Evolutionary conservation across 768 basidiomycete genomes (phyloP), one percentile per base, ranked within the genome.

Genomic region (Pleurotus ostreatus): DNA sequence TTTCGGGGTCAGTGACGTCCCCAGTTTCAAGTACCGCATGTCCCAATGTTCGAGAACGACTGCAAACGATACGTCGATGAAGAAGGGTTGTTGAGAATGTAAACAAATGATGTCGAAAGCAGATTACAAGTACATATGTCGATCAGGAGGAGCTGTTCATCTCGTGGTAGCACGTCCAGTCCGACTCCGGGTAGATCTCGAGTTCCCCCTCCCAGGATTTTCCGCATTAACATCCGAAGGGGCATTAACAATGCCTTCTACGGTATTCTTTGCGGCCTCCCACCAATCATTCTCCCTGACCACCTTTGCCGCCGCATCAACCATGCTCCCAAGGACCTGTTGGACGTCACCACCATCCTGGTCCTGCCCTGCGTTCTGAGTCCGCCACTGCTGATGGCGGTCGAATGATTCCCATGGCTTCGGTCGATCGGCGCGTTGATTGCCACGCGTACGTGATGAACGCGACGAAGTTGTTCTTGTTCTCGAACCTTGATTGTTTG

Each of bases 391-490:
- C 39, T 67, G 70, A 65, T 87, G 86, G 46, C 70, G 70, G 46
- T 82, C 77, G 63, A 86, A 91, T 12, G 84, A 75, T 43, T 89
- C 85, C 87, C 86, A 89, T 47, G 82, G 66, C 58, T 80, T 83
- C 3, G 84, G 67, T 60, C 58, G 58, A 57, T 59, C 61, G 56
- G 61, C 37, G 55, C 61, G 66, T 62, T 64, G 57, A 20, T 61
- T 34, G 8, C 30, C 47, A 56, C 54, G 58, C 49, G 60, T 48
- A 3, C 57, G 69, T 20, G 62, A 59, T 30, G 59, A 59, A 37
- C 49, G 49, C 12, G 49, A 30, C 23, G 25, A 34, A 16, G 49
- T 30, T 23, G 25, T 30, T 51, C 62, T 58, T 38, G 67, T 48
- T 15, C 60, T 65, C 6, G 67, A 58, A 34, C 61, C 65, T 43